A percentile compares a stretch with the other conserved stretches of the same genome.
Conservation (phyloP, 148 eudicot species). For the Chenopodium album region DNA sequence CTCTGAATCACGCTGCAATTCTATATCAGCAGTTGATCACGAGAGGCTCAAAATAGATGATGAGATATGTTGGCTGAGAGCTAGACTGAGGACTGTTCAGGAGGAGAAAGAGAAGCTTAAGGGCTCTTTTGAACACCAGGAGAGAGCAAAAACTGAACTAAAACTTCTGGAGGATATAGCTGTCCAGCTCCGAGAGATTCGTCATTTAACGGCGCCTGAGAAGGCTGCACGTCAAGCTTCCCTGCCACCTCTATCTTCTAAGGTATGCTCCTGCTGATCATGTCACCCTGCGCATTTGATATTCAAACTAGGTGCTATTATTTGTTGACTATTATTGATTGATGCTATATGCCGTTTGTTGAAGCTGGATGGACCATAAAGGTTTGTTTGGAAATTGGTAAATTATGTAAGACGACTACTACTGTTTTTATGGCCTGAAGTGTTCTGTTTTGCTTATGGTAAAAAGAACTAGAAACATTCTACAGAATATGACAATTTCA, state of each 20-base stretch:
- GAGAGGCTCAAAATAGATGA: constrained; percentile 68
- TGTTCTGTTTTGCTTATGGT: no score
- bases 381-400: background rate
- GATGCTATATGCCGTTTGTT: background rate
- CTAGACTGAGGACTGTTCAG: constrained; percentile 65
- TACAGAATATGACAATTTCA: no score
- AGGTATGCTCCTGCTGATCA: constrained; percentile 40
- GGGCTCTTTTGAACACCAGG: constrained; percentile 49
- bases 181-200: constrained; percentile 61
- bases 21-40: constrained; percentile 55
- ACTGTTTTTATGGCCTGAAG: background rate
- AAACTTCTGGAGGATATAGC: constrained; percentile 77
- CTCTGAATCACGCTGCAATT: constrained; percentile 44
- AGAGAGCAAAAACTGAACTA: constrained; percentile 61
- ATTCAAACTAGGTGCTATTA: background rate
- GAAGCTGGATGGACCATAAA: background rate
- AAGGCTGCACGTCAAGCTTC: constrained; percentile 59
- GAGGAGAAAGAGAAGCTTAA: constrained; percentile 71
- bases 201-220: constrained; percentile 57
- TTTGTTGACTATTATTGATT: background rate
- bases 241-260: constrained; percentile 61
- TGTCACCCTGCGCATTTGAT: constrained; percentile 1
- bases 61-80: constrained; percentile 72
- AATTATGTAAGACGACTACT: background rate
- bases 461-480: no score